Evolutionary conservation across 257 asterid species (phyloP).

Genomic region (Cruciata laevipes): DNA sequence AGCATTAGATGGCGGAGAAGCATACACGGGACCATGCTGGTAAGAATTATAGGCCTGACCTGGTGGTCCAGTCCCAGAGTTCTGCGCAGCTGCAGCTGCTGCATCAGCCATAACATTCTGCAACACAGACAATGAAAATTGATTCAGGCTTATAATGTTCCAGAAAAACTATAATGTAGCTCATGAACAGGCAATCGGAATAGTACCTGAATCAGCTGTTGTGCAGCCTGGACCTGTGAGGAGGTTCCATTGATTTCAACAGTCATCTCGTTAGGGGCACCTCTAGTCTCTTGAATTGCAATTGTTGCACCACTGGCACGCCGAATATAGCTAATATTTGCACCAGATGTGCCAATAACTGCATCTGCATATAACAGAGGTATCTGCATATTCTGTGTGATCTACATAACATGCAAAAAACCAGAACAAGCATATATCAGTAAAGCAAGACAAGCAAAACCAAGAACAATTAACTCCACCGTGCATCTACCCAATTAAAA

Average conservation of each 20-base stretch:
- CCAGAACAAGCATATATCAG: background rate
- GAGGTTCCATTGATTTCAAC: constrained; percentile 89
- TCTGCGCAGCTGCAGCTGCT: constrained; percentile 31
- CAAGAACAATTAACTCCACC: background rate
- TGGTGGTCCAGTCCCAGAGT: constrained; percentile 36
- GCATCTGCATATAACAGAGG: constrained; percentile 78
- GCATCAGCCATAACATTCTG: constrained; percentile 77
- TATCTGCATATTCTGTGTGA: constrained; percentile 77
- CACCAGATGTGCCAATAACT: constrained; percentile 75
- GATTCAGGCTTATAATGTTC: background rate
- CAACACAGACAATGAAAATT: constrained; percentile 9
- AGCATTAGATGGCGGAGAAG: constrained; percentile 31
- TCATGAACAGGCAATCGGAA: background rate
- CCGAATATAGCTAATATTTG: constrained; percentile 83
- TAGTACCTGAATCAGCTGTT: constrained; percentile 80
- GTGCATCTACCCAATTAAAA: background rate
- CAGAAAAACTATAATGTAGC: background rate
- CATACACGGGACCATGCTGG: constrained; percentile 42
- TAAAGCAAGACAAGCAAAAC: background rate
- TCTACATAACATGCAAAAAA: constrained; percentile 26
- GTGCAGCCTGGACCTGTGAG: constrained; percentile 82
- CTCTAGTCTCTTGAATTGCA: constrained; percentile 75
- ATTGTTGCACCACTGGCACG: constrained; percentile 92
- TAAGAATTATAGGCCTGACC: constrained; percentile 58
- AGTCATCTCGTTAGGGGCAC: constrained; percentile 88